These are phyloP conservation scores for Tuber calosporum DNA, from an alignment of 495 filamentous ascomycete species.

Conservation along the genomic window DNA sequence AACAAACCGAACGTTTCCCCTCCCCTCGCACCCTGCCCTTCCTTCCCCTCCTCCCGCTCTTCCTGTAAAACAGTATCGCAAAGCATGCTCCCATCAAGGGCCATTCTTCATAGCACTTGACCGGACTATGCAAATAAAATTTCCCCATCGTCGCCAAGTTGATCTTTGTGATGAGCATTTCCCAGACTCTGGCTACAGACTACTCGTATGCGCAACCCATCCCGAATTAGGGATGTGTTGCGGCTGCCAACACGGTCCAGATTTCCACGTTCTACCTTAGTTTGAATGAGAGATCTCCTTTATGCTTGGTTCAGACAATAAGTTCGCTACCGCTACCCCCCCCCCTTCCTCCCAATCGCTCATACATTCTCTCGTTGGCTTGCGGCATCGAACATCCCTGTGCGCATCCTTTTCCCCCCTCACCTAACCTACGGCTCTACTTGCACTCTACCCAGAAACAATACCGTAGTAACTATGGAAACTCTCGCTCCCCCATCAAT, in stretches of 20 bases:
- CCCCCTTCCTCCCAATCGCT: not conserved
- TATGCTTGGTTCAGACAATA: not conserved
- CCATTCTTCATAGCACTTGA: not conserved
- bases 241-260: constrained; percentile 32
- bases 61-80: not conserved
- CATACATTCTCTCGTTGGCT: not conserved
- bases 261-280: constrained; percentile 27
- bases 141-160: constrained; percentile 25
- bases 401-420: not conserved
- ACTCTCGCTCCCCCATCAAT: not conserved
- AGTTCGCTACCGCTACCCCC: not conserved
- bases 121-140: not conserved
- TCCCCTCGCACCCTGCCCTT: constrained; percentile 16
- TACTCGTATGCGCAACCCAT: constrained; percentile 7
- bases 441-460: not conserved
- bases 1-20: not conserved
- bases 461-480: not conserved
- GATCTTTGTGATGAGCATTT: constrained; percentile 33
- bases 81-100: not conserved
- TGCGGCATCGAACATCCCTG: not conserved
- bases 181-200: constrained; percentile 27
- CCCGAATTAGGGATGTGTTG: constrained; percentile 32
- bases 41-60: constrained; percentile 5
- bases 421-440: not conserved
- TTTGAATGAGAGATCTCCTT: not conserved